These are phyloP conservation scores for Naganishia cerealis DNA, from an alignment of 1,284 basidiomycete species.

Conservation along the genomic window DNA sequence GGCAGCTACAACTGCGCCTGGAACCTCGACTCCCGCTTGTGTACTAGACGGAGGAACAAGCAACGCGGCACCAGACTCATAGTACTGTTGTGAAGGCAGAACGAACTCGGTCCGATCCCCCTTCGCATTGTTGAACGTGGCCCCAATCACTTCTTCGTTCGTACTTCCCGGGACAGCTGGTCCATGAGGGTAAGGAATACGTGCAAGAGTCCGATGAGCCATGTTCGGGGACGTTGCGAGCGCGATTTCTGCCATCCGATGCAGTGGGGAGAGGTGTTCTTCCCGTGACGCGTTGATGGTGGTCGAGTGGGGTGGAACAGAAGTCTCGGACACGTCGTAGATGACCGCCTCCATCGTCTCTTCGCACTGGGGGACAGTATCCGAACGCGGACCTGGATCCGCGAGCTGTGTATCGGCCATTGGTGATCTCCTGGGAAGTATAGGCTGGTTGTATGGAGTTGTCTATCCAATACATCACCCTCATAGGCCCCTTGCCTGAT, in stretches of 20 bases:
- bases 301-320: not conserved
- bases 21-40: not conserved
- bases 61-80: conserved; percentile 7
- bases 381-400: not conserved
- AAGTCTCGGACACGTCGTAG: conserved; percentile 17
- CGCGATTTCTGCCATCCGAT: conserved; percentile 26
- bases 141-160: not conserved
- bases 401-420: not conserved
- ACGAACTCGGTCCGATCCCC: not conserved
- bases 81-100: conserved; percentile 21
- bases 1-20: conserved; percentile 39
- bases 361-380: not conserved
- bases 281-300: not conserved
- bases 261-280: conserved; percentile 17
- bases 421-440: too few species aligned
- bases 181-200: not conserved
- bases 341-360: conserved; percentile 15
- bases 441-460: too few species aligned
- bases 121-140: not conserved
- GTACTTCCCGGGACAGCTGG: too few species aligned
- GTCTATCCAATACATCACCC: too few species aligned
- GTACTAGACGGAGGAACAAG: not conserved
- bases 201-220: conserved; percentile 2
- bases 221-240: conserved; percentile 25
- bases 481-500: too few species aligned